Conservation (phyloP, 495 filamentous ascomycete genomes). For the Talaromyces ruber region DNA sequence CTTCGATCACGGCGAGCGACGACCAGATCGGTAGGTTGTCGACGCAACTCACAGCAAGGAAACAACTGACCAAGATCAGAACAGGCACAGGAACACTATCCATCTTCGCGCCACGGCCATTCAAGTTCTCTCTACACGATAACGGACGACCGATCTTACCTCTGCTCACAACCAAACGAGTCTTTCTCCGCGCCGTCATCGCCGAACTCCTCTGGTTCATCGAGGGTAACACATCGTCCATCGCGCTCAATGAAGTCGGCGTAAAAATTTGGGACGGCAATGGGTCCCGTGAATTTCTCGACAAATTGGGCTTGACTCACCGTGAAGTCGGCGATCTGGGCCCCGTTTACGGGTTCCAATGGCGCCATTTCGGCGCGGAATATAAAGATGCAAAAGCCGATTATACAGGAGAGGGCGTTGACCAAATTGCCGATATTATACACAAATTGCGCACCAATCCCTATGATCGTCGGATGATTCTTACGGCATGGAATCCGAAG, state of each 20-base stretch:
- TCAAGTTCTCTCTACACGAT: slow-evolving; percentile 76
- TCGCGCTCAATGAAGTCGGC: slow-evolving; percentile 61
- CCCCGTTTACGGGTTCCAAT: slow-evolving; percentile 97
- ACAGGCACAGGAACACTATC: slow-evolving; percentile 90
- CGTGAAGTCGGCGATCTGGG: slow-evolving; percentile 84
- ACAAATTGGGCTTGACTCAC: slow-evolving; percentile 68
- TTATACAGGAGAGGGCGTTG: slow-evolving; percentile 82
- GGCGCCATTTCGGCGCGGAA: slow-evolving; percentile 93
- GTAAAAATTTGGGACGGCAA: slow-evolving; percentile 99
- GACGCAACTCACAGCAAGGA: not conserved
- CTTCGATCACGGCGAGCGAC: slow-evolving; percentile 65
- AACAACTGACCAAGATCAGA: slow-evolving; percentile 25
- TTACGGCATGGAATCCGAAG: slow-evolving; percentile 87
- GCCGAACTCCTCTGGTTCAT: slow-evolving; percentile 98
- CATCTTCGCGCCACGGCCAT: slow-evolving; percentile 75
- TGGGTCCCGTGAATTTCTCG: slow-evolving; percentile 80
- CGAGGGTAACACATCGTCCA: slow-evolving; percentile 67
- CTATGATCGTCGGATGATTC: slow-evolving; percentile 80
- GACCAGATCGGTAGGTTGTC: slow-evolving; percentile 58
- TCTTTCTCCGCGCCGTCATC: slow-evolving; percentile 85
- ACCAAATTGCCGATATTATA: slow-evolving; percentile 83
- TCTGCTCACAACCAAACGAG: slow-evolving; percentile 92
- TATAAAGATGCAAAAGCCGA: slow-evolving; percentile 73
- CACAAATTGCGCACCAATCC: slow-evolving; percentile 72
- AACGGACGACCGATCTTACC: slow-evolving; percentile 60